A percentile compares a stretch with the other conserved stretches of the same genome.
phyloP scores from a whole-genome alignment of 805 yeast species.

The Candida morakotiae region DNA sequence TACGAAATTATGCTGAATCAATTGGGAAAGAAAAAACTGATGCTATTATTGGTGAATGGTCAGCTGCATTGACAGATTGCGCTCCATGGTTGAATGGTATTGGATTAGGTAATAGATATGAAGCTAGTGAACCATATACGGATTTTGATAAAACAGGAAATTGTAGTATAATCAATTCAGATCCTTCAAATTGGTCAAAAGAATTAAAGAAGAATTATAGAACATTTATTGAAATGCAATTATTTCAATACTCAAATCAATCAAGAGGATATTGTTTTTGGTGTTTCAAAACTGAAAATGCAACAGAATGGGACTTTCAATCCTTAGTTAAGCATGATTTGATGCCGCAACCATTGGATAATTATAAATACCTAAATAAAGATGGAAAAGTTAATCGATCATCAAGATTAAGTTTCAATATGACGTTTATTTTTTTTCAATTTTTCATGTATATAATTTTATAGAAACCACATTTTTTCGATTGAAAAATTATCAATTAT shows the following conservation, averaged over 20 bases:
- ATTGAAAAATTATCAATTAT: conserved; percentile 8
- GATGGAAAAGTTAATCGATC: conserved; percentile 23
- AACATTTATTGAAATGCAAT: conserved; percentile 56
- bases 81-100: conserved; percentile 68
- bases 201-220: conserved; percentile 43
- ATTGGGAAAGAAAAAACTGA: conserved; percentile 38
- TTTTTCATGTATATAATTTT: neutral
- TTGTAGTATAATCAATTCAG: conserved; percentile 37
- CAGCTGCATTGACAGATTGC: conserved; percentile 69
- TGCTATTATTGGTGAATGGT: conserved; percentile 66
- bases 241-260: conserved; percentile 44
- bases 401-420: neutral
- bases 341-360: conserved; percentile 58
- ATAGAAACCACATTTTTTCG: neutral
- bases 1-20: conserved; percentile 24
- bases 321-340: conserved; percentile 45
- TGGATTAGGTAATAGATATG: conserved; percentile 62
- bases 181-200: conserved; percentile 38
- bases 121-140: conserved; percentile 36
- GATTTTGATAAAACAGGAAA: conserved; percentile 28
- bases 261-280: conserved; percentile 65
- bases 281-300: conserved; percentile 65
- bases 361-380: conserved; percentile 26
- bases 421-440: neutral
- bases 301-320: conserved; percentile 65